Evolutionary conservation across 768 basidiomycete genomes (phyloP).

Genomic region (Calocybe indica): DNA sequence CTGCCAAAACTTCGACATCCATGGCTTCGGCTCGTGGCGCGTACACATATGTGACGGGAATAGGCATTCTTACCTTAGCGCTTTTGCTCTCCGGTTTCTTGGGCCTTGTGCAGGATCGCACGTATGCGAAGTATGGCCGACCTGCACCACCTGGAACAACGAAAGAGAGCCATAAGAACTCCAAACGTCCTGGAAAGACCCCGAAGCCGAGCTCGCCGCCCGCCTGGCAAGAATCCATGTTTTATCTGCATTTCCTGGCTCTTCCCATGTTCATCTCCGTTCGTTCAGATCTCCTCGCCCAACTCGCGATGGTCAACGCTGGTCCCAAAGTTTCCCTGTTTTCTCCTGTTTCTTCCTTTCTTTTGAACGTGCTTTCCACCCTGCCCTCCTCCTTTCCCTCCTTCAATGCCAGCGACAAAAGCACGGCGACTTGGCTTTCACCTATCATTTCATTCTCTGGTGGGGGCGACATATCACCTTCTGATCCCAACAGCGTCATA

Average conservation of each 20-base stretch:
- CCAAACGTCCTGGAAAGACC: background rate
- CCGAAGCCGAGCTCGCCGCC: constrained; percentile 2
- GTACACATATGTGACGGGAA: constrained; percentile 59
- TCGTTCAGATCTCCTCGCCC: constrained; percentile 41
- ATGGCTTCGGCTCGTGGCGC: constrained; percentile 14
- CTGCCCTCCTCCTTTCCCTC: constrained; percentile 20
- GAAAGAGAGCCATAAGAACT: background rate
- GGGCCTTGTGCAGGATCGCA: constrained; percentile 81
- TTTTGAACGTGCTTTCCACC: constrained; percentile 9
- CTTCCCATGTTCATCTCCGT: constrained; percentile 73
- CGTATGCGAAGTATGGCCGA: constrained; percentile 44
- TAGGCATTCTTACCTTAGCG: constrained; percentile 68
- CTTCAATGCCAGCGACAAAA: constrained; percentile 10
- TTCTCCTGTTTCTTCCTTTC: constrained; percentile 17
- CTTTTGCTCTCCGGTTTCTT: constrained; percentile 77
- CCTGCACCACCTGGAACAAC: constrained; percentile 12
- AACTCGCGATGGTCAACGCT: constrained; percentile 35
- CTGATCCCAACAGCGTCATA: constrained; percentile 16
- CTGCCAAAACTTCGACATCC: constrained; percentile 14
- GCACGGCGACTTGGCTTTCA: background rate
- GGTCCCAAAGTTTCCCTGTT: constrained; percentile 27
- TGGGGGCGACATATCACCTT: constrained; percentile 11
- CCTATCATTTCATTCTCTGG: too few species aligned
- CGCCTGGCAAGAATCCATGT: constrained; percentile 87
- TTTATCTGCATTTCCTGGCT: constrained; percentile 81